Base-by-base conservation (phyloP, 257 asterid genomes). In the Lycium barbarum region DNA sequence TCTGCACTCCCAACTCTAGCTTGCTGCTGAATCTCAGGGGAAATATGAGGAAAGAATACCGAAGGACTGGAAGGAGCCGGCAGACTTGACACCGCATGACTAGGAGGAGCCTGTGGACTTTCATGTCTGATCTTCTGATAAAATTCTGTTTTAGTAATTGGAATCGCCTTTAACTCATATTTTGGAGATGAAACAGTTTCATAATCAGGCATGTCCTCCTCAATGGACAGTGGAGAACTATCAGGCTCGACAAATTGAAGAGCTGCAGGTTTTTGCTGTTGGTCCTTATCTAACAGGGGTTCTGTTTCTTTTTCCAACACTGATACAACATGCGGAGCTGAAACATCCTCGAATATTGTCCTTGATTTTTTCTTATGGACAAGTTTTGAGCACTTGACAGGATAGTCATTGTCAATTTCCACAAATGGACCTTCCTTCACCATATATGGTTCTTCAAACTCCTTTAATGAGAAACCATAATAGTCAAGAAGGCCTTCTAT, bases 401-500 rank as follows among this genome's bases (percentile, higher is more conserved):
- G 95, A 86, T 91, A 91, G 88, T 97, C 98, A 79, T 84, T 91
- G 82, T 97, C 98, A 40, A 85, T 91, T 90, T 93, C 93, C 65
- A 90, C 68, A 90, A 93, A 94, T 62, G 93, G 83, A 58, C 90
- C 93, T 87, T 97, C 99, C 91, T 97, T 97, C 86, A 97, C 97
- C 98, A 97, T 93, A 91, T 93, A 97, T 80, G 98, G 96, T 88
- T 94, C 99, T 94, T 95, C 97, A 87, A 90, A 96, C 80, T 93
- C 97, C 91, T 90, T 93, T 85, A 94, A 84, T 14, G 95, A 88
- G 89, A 95, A 95, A 61, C 99, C 99, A 84, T 93, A 87, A 86
- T 93, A 94, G 87, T 92, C 98, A 86, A 92, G 86, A 86, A 96
- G 94, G 84, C 89, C 90, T 84, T 89, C 97, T 36, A 94, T 91